phyloP scores from a whole-genome alignment of 768 basidiomycete species.

The Termitomyces bulborhizus region DNA sequence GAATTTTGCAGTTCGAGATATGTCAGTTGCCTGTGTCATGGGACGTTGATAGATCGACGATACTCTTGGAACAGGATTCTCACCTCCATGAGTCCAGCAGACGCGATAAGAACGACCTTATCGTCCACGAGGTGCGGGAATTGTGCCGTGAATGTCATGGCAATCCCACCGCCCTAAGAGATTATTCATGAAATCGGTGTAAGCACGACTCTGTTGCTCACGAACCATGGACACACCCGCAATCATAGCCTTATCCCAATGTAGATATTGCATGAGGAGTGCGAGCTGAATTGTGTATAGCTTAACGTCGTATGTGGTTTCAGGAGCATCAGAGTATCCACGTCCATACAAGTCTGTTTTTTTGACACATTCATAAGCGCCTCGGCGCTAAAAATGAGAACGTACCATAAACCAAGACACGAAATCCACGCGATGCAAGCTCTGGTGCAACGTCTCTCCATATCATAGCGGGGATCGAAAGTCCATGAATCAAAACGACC shows the following conservation, averaged over 20 bases:
- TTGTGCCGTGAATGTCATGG: constrained; percentile 61
- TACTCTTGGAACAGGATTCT: constrained; percentile 2
- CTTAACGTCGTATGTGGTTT: constrained; percentile 55
- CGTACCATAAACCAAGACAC: constrained; percentile 70
- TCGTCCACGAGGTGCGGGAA: constrained; percentile 69
- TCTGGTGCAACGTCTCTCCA: constrained; percentile 72
- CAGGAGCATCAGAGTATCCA: constrained; percentile 79
- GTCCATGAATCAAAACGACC: constrained; percentile 74
- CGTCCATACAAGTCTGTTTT: constrained; percentile 71
- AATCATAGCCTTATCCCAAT: constrained; percentile 61
- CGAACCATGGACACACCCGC: constrained; percentile 74
- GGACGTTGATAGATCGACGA: neutral
- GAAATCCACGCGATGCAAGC: constrained; percentile 58
- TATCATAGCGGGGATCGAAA: constrained; percentile 70
- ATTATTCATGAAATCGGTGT: constrained; percentile 1
- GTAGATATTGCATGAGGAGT: constrained; percentile 71
- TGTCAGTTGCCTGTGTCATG: constrained; percentile 45
- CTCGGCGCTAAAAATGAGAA: neutral
- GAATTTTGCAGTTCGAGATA: constrained; percentile 70
- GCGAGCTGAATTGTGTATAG: constrained; percentile 78
- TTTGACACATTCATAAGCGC: neutral
- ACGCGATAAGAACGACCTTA: constrained; percentile 61
- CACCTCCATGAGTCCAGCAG: constrained; percentile 66
- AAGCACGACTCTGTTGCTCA: neutral
- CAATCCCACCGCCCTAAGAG: constrained; percentile 66